phyloP scores from a whole-genome alignment of 2,329 filamentous ascomycete genomes.

The Paecilomyces fulvus region DNA sequence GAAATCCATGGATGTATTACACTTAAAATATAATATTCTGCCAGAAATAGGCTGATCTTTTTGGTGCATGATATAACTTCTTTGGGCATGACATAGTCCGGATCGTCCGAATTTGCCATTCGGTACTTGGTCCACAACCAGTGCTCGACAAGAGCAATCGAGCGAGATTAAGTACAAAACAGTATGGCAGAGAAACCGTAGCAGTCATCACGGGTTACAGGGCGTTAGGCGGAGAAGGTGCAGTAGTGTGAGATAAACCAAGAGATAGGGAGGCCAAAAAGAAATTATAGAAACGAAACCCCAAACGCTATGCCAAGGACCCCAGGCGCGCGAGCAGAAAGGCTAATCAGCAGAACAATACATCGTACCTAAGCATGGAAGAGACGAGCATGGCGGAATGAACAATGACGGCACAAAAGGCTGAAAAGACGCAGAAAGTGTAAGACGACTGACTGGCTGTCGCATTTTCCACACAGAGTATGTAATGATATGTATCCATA shows the following conservation, averaged over 20 bases:
- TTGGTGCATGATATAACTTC: too few relatives aligned
- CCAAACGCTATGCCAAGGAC: constrained; percentile 31
- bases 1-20: background rate
- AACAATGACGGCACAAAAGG: background rate
- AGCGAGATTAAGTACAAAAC: constrained; percentile 4
- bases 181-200: constrained; percentile 2
- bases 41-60: background rate
- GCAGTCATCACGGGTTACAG: constrained; percentile 5
- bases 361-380: background rate
- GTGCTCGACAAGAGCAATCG: background rate
- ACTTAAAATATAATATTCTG: background rate
- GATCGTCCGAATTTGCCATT: background rate
- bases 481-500: constrained; percentile 6
- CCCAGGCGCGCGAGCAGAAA: constrained; percentile 15
- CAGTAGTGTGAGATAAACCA: constrained; percentile 3
- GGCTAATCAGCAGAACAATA: background rate
- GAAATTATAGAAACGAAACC: constrained; percentile 17
- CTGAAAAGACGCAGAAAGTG: background rate
- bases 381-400: background rate
- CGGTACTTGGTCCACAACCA: background rate
- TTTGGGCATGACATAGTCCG: background rate
- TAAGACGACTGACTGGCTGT: background rate
- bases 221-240: constrained; percentile 1
- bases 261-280: constrained; percentile 6
- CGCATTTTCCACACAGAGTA: background rate